Evolutionary conservation across 1,139 yeast species (phyloP).

Genomic region (Candida sojae): DNA sequence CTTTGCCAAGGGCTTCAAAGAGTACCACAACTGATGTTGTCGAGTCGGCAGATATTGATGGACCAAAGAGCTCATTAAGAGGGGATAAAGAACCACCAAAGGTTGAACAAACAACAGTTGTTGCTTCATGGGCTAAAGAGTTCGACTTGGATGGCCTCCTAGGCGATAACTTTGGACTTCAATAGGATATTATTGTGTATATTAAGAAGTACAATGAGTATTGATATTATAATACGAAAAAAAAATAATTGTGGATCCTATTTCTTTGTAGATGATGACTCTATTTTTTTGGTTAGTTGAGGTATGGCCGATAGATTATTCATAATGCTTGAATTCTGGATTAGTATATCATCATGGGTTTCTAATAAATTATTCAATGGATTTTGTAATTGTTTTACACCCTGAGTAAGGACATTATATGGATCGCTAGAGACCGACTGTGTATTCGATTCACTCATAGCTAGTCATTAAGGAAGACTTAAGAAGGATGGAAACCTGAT

Average conservation of each 20-base stretch:
- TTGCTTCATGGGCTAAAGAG: slow-evolving; percentile 90
- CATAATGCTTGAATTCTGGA: slow-evolving; percentile 26
- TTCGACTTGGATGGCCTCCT: slow-evolving; percentile 87
- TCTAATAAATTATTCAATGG: slow-evolving; percentile 26
- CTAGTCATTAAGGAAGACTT: no score
- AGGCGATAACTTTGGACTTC: slow-evolving; percentile 36
- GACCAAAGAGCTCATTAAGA: slow-evolving; percentile 44
- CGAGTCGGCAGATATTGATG: slow-evolving; percentile 28
- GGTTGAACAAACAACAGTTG: slow-evolving; percentile 79
- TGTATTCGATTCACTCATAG: neutral
- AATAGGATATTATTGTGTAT: slow-evolving; percentile 5
- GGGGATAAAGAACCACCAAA: slow-evolving; percentile 52
- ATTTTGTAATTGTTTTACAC: slow-evolving; percentile 20
- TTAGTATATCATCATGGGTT: slow-evolving; percentile 29
- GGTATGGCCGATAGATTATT: slow-evolving; percentile 23
- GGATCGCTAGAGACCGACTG: slow-evolving; percentile 18
- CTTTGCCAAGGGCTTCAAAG: slow-evolving; percentile 71
- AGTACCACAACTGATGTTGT: slow-evolving; percentile 25
- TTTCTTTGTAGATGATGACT: slow-evolving; percentile 1
- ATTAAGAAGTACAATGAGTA: neutral
- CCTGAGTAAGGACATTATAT: slow-evolving; percentile 22
- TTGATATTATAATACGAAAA: no score
- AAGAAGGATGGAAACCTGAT: no score
- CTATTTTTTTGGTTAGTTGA: slow-evolving; percentile 8
- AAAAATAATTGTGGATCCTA: neutral